phyloP scores from a whole-genome alignment of 164 flowering plant species.

The Vitis amurensis region DNA sequence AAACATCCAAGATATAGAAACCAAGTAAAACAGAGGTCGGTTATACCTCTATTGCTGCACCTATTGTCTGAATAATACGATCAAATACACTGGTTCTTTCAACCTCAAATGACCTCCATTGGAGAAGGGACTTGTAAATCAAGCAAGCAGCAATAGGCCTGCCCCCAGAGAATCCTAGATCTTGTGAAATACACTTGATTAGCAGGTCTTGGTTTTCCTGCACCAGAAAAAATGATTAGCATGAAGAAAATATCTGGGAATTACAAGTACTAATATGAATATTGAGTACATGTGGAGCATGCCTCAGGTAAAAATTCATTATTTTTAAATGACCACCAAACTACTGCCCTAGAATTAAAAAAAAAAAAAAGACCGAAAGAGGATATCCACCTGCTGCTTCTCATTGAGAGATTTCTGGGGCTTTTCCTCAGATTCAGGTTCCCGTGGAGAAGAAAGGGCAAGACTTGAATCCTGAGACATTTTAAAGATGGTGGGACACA shows the following conservation, averaged over 20 bases:
- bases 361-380: neutral
- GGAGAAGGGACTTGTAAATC: conserved; percentile 94
- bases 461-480: conserved; percentile 53
- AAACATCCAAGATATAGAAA: neutral
- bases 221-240: neutral
- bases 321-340: too few species aligned
- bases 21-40: neutral
- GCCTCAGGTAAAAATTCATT: too few species aligned
- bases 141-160: conserved; percentile 91
- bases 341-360: too few species aligned
- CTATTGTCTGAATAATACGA: conserved; percentile 87
- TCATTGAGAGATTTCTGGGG: conserved; percentile 92
- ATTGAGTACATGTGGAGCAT: too few species aligned
- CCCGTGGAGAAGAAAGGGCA: conserved; percentile 47
- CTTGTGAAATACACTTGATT: conserved; percentile 83
- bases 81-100: conserved; percentile 95
- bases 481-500: conserved; percentile 6
- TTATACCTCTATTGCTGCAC: conserved; percentile 80
- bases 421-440: conserved; percentile 77
- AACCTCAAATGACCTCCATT: conserved; percentile 99
- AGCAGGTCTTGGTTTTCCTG: conserved; percentile 97
- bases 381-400: conserved; percentile 74
- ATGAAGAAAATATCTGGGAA: too few species aligned
- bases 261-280: too few species aligned
- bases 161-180: conserved; percentile 84